Evolutionary conservation across 495 filamentous ascomycete genomes (phyloP), one percentile per base, ranked within the genome.

Genomic region (Aspergillus egyptiacus): DNA sequence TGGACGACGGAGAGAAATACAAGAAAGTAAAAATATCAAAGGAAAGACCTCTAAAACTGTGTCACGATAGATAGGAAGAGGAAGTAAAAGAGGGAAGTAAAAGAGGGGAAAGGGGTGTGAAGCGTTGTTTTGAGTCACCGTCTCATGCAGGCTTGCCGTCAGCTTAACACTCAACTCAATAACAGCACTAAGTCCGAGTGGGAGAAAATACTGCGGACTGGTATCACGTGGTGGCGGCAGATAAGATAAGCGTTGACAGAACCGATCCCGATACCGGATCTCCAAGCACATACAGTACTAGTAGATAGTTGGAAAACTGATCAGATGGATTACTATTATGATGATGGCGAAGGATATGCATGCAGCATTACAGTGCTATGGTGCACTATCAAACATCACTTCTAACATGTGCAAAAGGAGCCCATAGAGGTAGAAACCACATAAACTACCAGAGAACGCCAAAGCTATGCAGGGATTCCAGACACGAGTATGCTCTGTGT

Each of bases 111-210:
- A 24, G n/a, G n/a, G n/a, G n/a, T n/a, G n/a, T n/a, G n/a, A n/a
- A n/a, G n/a, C n/a, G 38, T 8, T 32, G 41, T 28, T 31, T 55
- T 55, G 53, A 50, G 41, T 55, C 53, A 50, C 52, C 35, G 35
- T 45, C 34, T n/a, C n/a, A n/a, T n/a, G n/a, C n/a, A n/a, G n/a
- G n/a, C n/a, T n/a, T n/a, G n/a, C n/a, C n/a, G n/a, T n/a, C n/a
- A n/a, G n/a, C n/a, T n/a, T n/a, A n/a, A n/a, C n/a, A n/a, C n/a
- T n/a, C n/a, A n/a, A n/a, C n/a, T n/a, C n/a, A n/a, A n/a, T n/a
- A n/a, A n/a, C n/a, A n/a, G n/a, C n/a, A n/a, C n/a, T n/a, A n/a
- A n/a, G n/a, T n/a, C n/a, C 20, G 23, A 36, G 19, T 18, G 20
- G 30, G n/a, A 6, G 30, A n/a, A 32, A 32, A 32, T 32, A 10